Evolutionary conservation across 73 alveolate species (phyloP).

Genomic region (Uronychia binucleata): DNA sequence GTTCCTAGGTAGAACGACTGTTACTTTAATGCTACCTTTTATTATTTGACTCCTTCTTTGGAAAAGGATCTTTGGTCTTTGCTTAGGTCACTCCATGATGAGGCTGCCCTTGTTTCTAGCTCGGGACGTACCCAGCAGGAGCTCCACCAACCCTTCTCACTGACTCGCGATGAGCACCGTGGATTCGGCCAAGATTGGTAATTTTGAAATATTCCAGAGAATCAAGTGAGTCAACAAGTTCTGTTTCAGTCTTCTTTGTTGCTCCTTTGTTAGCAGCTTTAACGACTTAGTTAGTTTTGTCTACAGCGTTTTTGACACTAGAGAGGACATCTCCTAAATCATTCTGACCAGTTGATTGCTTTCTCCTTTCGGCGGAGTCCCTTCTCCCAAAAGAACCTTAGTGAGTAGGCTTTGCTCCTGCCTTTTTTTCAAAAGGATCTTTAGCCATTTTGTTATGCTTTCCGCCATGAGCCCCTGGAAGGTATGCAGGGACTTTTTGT

Average conservation of each 20-base stretch:
- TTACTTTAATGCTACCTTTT: slow-evolving; percentile 9
- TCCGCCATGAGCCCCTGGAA: neutral
- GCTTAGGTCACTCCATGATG: slow-evolving; percentile 6
- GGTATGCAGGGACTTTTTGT: neutral
- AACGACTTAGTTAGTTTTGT: slow-evolving; percentile 25
- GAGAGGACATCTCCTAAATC: neutral
- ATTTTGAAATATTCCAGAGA: slow-evolving; percentile 79
- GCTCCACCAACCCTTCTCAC: neutral
- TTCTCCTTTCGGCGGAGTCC: slow-evolving; percentile 8
- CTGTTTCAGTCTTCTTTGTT: neutral
- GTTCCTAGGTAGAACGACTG: neutral
- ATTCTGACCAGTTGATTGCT: neutral
- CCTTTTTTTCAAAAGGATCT: slow-evolving; percentile 1
- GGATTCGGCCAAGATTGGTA: slow-evolving; percentile 82
- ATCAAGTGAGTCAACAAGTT: slow-evolving; percentile 65
- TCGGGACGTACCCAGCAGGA: neutral
- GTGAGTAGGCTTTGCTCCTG: neutral
- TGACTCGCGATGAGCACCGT: slow-evolving; percentile 47
- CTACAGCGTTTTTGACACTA: slow-evolving; percentile 38
- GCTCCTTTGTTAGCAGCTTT: neutral
- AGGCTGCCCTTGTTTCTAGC: slow-evolving; percentile 4
- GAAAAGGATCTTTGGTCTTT: slow-evolving; percentile 6
- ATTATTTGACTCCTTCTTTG: neutral
- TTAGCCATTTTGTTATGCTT: neutral
- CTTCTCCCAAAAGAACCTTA: neutral